phyloP scores from a whole-genome alignment of 331 rosid species.

The Dryas integrifolia region DNA sequence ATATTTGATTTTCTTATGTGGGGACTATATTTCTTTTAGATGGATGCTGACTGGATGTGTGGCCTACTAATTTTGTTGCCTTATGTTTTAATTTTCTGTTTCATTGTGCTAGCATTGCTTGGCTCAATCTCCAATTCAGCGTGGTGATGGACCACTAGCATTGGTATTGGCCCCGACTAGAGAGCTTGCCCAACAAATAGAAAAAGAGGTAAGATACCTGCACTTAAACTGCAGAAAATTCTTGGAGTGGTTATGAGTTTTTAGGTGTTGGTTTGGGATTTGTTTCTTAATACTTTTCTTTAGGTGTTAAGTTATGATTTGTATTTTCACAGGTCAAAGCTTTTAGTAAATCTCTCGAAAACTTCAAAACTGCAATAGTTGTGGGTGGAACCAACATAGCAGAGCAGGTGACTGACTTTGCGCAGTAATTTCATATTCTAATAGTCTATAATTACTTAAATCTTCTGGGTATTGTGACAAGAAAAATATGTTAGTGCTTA shows the following conservation, averaged over 20 bases:
- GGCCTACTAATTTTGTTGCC: slow-evolving; percentile 6
- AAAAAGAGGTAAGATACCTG: slow-evolving; percentile 59
- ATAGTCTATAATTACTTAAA: background rate
- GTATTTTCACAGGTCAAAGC: slow-evolving; percentile 68
- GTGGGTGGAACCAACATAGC: slow-evolving; percentile 83
- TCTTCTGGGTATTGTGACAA: slow-evolving; percentile 11
- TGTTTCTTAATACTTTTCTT: background rate
- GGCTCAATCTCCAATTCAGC: slow-evolving; percentile 63
- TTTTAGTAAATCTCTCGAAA: slow-evolving; percentile 68
- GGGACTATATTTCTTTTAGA: slow-evolving; percentile 12
- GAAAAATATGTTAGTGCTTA: background rate
- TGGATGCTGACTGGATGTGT: background rate
- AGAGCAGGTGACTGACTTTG: slow-evolving; percentile 61
- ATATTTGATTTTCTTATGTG: slow-evolving; percentile 22
- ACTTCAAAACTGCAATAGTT: slow-evolving; percentile 74
- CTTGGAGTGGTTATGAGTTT: background rate
- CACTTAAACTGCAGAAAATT: background rate
- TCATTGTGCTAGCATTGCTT: slow-evolving; percentile 59
- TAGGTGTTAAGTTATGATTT: slow-evolving; percentile 12
- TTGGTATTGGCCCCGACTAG: slow-evolving; percentile 87
- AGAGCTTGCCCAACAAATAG: slow-evolving; percentile 93
- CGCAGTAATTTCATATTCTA: slow-evolving; percentile 2
- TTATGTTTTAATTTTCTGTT: slow-evolving; percentile 2
- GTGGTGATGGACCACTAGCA: slow-evolving; percentile 80
- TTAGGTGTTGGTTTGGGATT: background rate